phyloP scores from a whole-genome alignment of 1,139 yeast genomes.

The Sugiyamaella castrensis region DNA sequence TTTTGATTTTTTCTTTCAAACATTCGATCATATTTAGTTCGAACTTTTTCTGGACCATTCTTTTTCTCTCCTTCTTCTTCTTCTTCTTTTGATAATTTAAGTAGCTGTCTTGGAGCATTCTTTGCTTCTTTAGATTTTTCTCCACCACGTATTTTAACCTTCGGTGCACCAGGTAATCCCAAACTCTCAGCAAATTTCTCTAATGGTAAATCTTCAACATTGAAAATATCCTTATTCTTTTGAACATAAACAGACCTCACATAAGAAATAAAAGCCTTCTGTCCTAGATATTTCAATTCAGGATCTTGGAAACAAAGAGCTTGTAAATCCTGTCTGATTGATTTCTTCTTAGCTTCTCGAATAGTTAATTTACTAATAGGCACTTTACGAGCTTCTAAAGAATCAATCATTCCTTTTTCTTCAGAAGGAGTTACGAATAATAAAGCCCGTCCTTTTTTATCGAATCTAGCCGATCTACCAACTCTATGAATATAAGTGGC shows the following conservation, averaged over 20 bases:
- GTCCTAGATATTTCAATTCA: slow-evolving; percentile 86
- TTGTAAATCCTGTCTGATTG: slow-evolving; percentile 81
- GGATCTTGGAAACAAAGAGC: slow-evolving; percentile 90
- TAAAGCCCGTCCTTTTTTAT: slow-evolving; percentile 81
- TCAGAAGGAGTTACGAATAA: slow-evolving; percentile 82
- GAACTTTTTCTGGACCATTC: slow-evolving; percentile 44
- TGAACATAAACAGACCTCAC: slow-evolving; percentile 81
- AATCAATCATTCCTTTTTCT: slow-evolving; percentile 69
- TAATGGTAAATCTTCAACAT: slow-evolving; percentile 66
- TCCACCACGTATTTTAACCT: slow-evolving; percentile 65
- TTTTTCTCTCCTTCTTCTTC: slow-evolving; percentile 48
- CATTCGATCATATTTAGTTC: slow-evolving; percentile 94
- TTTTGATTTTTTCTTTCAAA: slow-evolving; percentile 93
- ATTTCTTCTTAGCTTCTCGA: slow-evolving; percentile 70
- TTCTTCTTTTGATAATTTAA: slow-evolving; percentile 56
- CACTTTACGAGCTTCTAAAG: slow-evolving; percentile 60
- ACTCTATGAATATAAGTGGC: slow-evolving; percentile 96
- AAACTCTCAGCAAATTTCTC: slow-evolving; percentile 83
- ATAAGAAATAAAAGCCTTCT: slow-evolving; percentile 91
- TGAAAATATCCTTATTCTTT: slow-evolving; percentile 79
- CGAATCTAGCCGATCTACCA: slow-evolving; percentile 94
- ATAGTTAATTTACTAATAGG: slow-evolving; percentile 72
- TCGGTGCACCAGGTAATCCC: slow-evolving; percentile 96
- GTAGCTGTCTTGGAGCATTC: slow-evolving; percentile 72
- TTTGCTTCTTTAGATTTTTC: slow-evolving; percentile 65